A percentile compares a stretch with the other conserved stretches of the same genome.
phyloP scores from a whole-genome alignment of 371 early-diverging fungal genomes.

The Circinella minor region DNA sequence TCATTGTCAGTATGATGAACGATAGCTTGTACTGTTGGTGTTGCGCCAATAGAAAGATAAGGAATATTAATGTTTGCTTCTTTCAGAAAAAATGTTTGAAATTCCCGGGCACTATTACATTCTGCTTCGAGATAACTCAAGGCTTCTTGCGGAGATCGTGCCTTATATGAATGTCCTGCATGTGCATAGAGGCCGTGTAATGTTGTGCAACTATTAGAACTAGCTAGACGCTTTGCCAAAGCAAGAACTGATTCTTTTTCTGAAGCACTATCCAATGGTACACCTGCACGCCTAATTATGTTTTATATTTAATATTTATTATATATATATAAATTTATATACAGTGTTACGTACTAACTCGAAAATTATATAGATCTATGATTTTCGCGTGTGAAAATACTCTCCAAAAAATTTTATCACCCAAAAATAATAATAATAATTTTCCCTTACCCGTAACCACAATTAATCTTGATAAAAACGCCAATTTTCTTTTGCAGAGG shows the following conservation, averaged over 20 bases:
- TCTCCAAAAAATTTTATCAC: too few species aligned
- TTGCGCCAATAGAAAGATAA: conserved; percentile 46
- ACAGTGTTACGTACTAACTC: too few species aligned
- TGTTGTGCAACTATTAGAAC: conserved; percentile 23
- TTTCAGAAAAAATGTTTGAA: conserved; percentile 21
- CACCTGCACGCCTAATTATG: conserved; percentile 46
- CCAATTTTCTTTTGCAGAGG: conserved; percentile 17
- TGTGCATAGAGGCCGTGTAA: conserved; percentile 49
- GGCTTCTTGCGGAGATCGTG: conserved; percentile 26
- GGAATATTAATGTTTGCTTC: conserved; percentile 31
- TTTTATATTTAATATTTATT: not conserved
- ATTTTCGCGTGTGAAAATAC: not conserved
- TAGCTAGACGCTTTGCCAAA: conserved; percentile 39
- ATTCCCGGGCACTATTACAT: conserved; percentile 34
- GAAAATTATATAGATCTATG: too few species aligned
- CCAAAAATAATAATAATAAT: too few species aligned
- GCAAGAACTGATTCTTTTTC: conserved; percentile 20
- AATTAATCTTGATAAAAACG: conserved; percentile 39
- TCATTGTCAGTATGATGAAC: conserved; percentile 16
- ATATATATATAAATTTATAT: not conserved
- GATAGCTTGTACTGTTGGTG: conserved; percentile 37
- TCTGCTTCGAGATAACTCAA: conserved; percentile 37
- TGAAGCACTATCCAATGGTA: conserved; percentile 23
- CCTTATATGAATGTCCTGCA: conserved; percentile 48
- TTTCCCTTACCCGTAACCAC: not conserved